These are phyloP conservation scores for Lachancea sp. DNA, from an alignment of 805 yeast genomes.

Conservation along the genomic window DNA sequence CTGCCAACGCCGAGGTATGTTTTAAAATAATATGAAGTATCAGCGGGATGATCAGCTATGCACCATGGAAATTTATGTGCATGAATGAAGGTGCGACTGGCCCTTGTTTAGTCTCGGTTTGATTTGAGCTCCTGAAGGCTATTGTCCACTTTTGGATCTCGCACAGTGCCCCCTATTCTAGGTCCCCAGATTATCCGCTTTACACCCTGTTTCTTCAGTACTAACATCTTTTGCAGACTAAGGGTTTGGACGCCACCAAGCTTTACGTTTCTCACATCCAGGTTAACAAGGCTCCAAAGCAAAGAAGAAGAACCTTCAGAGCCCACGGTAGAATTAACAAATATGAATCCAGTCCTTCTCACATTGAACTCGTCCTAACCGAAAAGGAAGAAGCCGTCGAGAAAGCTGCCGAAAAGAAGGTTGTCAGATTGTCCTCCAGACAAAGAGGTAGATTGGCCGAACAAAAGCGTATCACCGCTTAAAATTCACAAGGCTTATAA, in stretches of 20 bases:
- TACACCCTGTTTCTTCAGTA: constrained; percentile 2
- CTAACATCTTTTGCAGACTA: constrained; percentile 43
- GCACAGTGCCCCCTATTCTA: neutral
- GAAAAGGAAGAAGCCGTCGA: constrained; percentile 92
- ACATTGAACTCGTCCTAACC: constrained; percentile 94
- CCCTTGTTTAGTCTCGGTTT: too few relatives aligned
- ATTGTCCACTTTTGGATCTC: neutral
- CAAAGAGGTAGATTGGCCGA: constrained; percentile 87
- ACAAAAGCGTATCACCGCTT: constrained; percentile 81
- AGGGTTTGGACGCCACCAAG: constrained; percentile 94
- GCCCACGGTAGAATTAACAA: constrained; percentile 99
- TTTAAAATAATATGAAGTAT: too few relatives aligned
- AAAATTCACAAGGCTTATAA: constrained; percentile 13
- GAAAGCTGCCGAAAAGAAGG: constrained; percentile 72
- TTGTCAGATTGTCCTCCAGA: constrained; percentile 76
- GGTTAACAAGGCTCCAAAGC: constrained; percentile 99
- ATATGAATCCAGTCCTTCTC: constrained; percentile 98
- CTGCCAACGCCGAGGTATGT: constrained; percentile 90
- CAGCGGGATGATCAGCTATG: too few relatives aligned
- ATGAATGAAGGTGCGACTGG: too few relatives aligned
- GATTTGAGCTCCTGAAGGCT: too few relatives aligned
- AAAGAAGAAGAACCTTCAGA: constrained; percentile 99
- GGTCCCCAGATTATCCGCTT: neutral
- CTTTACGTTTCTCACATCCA: constrained; percentile 96
- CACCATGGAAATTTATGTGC: too few relatives aligned